Evolutionary conservation across 2,329 filamentous ascomycete genomes (phyloP).

Genomic region (Trichoderma endophyticum): DNA sequence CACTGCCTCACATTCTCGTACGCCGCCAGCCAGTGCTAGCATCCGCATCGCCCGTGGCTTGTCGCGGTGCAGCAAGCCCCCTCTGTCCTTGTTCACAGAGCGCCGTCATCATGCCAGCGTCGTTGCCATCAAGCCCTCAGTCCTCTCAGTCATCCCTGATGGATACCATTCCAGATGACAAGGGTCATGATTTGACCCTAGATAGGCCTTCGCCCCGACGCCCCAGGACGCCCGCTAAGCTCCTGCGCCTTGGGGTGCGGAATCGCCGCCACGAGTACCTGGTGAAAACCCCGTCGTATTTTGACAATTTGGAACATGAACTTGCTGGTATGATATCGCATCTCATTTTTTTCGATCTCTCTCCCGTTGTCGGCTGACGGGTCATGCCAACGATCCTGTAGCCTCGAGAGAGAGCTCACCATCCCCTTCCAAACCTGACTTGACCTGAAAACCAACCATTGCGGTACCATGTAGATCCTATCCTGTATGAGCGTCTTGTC

Average conservation of each 20-base stretch:
- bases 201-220: slow-evolving; percentile 45
- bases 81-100: neutral
- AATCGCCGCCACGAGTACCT: slow-evolving; percentile 79
- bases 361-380: neutral
- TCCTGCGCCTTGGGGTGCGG: slow-evolving; percentile 56
- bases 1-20: neutral
- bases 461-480: slow-evolving; percentile 53
- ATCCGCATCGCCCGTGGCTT: neutral
- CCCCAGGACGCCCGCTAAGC: slow-evolving; percentile 40
- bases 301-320: slow-evolving; percentile 54
- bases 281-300: slow-evolving; percentile 69
- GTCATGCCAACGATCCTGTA: neutral
- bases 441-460: neutral
- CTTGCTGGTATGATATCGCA: slow-evolving; percentile 43
- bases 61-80: neutral
- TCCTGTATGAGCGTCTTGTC: slow-evolving; percentile 78
- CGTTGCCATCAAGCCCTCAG: neutral
- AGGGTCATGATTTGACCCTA: neutral
- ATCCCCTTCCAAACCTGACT: neutral
- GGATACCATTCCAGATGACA: neutral
- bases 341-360: neutral
- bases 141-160: neutral
- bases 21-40: neutral
- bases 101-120: neutral
- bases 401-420: neutral